A percentile compares a stretch with the other conserved stretches of the same genome.
Conservation (phyloP, 805 yeast genomes). For the Lachancea waltii region DNA sequence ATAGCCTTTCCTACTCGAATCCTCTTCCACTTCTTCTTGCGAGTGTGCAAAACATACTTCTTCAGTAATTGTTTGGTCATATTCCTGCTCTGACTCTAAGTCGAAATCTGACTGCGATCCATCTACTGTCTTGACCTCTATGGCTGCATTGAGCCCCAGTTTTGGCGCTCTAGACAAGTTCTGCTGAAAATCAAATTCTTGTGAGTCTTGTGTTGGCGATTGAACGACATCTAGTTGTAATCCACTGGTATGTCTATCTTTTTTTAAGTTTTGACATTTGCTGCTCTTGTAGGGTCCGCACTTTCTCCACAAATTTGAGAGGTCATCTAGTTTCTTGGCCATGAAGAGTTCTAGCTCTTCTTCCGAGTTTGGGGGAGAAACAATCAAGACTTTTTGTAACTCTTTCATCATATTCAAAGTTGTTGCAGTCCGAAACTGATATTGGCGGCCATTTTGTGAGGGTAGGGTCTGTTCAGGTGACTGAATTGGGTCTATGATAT, state of each 20-base stretch:
- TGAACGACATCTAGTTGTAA: conserved; percentile 21
- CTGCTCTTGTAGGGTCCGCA: neutral
- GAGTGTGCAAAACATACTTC: conserved; percentile 2
- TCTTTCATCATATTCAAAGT: conserved; percentile 7
- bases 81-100: conserved; percentile 10
- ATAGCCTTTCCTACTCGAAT: conserved; percentile 6
- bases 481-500: neutral
- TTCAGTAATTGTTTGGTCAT: conserved; percentile 4
- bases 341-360: conserved; percentile 1
- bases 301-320: conserved; percentile 6
- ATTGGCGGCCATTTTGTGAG: neutral
- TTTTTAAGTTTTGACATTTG: neutral
- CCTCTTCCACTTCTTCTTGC: neutral
- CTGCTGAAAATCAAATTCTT: conserved; percentile 1
- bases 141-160: conserved; percentile 5
- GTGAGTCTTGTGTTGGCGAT: conserved; percentile 9
- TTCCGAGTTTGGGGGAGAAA: neutral
- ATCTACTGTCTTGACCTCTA: conserved; percentile 14
- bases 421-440: neutral
- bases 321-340: conserved; percentile 1
- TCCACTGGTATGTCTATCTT: conserved; percentile 11
- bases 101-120: conserved; percentile 12
- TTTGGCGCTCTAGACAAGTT: neutral
- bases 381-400: conserved; percentile 5
- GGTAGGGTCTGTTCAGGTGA: neutral